Percentiles rank a stretch among this genome's conserved stretches.
Evolutionary conservation across 495 filamentous ascomycete species (phyloP).

Genomic region (Ramalina peruviana): DNA sequence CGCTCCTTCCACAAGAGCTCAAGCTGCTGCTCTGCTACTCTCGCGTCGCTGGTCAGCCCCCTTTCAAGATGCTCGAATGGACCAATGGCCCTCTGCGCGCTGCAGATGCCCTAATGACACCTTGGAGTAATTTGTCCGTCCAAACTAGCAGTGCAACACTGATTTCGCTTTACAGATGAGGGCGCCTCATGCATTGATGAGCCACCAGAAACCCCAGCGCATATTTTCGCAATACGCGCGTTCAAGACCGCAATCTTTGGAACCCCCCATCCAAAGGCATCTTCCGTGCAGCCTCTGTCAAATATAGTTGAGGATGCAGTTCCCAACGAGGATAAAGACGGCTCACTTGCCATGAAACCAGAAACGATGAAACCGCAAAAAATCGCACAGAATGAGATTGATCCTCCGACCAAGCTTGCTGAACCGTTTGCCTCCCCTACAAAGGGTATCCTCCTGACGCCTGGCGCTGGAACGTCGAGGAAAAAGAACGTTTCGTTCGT

Average conservation of each 20-base stretch:
- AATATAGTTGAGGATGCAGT: not conserved
- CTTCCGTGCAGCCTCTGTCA: not conserved
- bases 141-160: not conserved
- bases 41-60: not conserved
- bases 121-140: not conserved
- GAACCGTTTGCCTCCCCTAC: conserved; percentile 43
- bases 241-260: conserved; percentile 87
- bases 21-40: not conserved
- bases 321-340: conserved; percentile 12
- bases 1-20: too few relatives aligned
- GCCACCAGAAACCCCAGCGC: conserved; percentile 80
- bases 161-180: conserved; percentile 1
- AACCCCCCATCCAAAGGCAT: conserved; percentile 37
- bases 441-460: conserved; percentile 79
- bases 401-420: not conserved
- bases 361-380: not conserved
- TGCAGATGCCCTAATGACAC: not conserved
- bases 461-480: conserved; percentile 61
- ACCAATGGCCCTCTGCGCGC: not conserved
- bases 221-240: conserved; percentile 84
- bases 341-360: not conserved
- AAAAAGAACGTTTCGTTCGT: conserved; percentile 86
- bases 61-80: conserved; percentile 1
- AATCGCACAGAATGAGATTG: not conserved
- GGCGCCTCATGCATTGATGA: conserved; percentile 29